Evolutionary conservation across 495 filamentous ascomycete species (phyloP).

Genomic region (Xylaria curta): DNA sequence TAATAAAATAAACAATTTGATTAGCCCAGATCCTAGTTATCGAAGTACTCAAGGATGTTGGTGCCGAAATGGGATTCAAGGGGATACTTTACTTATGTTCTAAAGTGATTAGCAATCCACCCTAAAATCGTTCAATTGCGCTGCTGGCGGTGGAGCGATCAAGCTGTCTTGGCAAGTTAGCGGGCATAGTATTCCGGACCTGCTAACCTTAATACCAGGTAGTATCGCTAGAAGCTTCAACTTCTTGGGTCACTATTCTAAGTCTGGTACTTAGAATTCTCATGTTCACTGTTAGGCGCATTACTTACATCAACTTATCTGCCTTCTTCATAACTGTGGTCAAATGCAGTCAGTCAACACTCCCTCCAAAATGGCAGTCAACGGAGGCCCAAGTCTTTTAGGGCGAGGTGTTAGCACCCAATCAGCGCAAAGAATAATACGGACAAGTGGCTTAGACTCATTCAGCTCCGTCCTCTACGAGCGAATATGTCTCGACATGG

Average conservation of each 20-base stretch:
- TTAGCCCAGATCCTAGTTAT: too few relatives aligned
- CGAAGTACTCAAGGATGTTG: too few relatives aligned
- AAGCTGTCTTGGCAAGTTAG: neutral
- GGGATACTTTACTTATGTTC: too few relatives aligned
- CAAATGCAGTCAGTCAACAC: neutral
- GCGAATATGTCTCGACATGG: neutral
- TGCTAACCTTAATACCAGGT: too few relatives aligned
- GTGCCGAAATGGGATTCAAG: too few relatives aligned
- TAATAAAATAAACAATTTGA: too few relatives aligned
- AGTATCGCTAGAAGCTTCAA: too few relatives aligned
- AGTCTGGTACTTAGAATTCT: neutral
- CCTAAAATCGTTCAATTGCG: too few relatives aligned
- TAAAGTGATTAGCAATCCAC: too few relatives aligned
- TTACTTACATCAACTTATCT: neutral
- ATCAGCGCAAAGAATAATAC: neutral
- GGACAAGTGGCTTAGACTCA: neutral
- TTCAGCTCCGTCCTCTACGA: neutral
- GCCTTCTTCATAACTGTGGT: neutral
- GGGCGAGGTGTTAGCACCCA: neutral
- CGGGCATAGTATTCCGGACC: neutral
- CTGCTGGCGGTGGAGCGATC: too few relatives aligned
- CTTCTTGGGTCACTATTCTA: neutral
- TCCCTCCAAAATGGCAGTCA: neutral
- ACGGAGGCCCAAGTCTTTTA: neutral
- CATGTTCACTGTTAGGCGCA: neutral